phyloP scores from a whole-genome alignment of 2,329 filamentous ascomycete species.

The Penicillium sp. region DNA sequence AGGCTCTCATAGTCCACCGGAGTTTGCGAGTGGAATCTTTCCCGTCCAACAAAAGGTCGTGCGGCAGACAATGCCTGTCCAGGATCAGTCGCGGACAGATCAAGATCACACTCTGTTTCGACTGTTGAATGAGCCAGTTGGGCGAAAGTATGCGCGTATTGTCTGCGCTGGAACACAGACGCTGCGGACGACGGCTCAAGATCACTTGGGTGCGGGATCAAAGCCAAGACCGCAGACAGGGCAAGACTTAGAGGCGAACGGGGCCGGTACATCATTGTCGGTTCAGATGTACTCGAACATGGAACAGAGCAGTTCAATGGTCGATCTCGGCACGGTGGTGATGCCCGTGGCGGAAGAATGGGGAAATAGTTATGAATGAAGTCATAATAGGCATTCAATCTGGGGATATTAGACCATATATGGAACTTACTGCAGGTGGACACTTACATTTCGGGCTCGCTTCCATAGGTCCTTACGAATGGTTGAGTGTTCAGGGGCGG shows the following conservation, averaged over 20 bases:
- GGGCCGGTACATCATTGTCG: slow-evolving; percentile 37
- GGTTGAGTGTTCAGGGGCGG: slow-evolving; percentile 30
- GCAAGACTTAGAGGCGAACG: slow-evolving; percentile 47
- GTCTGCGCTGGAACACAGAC: slow-evolving; percentile 39
- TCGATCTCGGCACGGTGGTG: slow-evolving; percentile 31
- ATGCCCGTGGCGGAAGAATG: slow-evolving; percentile 42
- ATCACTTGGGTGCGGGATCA: slow-evolving; percentile 46
- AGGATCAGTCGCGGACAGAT: slow-evolving; percentile 42
- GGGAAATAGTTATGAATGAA: slow-evolving; percentile 50
- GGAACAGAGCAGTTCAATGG: slow-evolving; percentile 37
- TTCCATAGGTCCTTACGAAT: slow-evolving; percentile 42
- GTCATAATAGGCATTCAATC: slow-evolving; percentile 48
- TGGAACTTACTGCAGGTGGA: not conserved
- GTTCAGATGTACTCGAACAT: slow-evolving; percentile 32
- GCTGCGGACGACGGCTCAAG: slow-evolving; percentile 36
- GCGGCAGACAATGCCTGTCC: slow-evolving; percentile 40
- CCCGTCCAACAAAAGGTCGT: slow-evolving; percentile 33
- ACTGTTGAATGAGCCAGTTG: slow-evolving; percentile 41
- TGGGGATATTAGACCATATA: slow-evolving; percentile 25
- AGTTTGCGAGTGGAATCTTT: slow-evolving; percentile 40
- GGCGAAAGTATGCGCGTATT: slow-evolving; percentile 43
- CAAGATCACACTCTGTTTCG: slow-evolving; percentile 46
- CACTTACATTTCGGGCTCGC: slow-evolving; percentile 44
- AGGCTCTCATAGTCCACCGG: slow-evolving; percentile 46
- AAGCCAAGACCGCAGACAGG: slow-evolving; percentile 44